Evolutionary conservation across 148 eudicot genomes (phyloP), one percentile per base, ranked within the genome.

Genomic region (Silene uniflora): DNA sequence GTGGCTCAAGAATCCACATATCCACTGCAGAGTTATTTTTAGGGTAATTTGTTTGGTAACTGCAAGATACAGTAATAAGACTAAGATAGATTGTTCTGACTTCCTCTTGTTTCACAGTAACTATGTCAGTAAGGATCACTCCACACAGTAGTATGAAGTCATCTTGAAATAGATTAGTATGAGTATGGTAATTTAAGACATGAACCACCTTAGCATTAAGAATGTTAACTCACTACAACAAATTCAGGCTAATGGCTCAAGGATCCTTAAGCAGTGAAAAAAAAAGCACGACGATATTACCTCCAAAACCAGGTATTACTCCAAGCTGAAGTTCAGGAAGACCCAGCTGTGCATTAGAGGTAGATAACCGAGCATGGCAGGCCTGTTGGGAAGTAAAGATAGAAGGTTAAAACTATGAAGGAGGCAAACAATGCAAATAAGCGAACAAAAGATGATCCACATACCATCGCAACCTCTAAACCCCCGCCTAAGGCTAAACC

Each of bases 261-360:
- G 35, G 23, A 52, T 7, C 22, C 18, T 46, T 47, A 69, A 22
- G 12, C 0, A 52, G 6, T 32, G 55, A 19, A 32, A 52, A 52
- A 0, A 16, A 17, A 25, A 54, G 42, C 44, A 71, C n/a, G 7
- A 35, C 17, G 11, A 60, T 16, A 11, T 23, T 90, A 95, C 98
- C 98, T 92, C 98, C 98, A 83, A 92, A 92, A 66, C 98, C 98
- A 56, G 98, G 98, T 71, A 95, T 82, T 76, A 95, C 44, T 60
- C 98, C 98, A 64, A 95, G 89, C 87, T 89, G 96, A 87, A 95
- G 91, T 84, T 95, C 98, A 44, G 98, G 98, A 66, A 95, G 87
- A 69, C 98, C 98, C 84, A 95, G 82, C 81, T 92, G 97, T 69
- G 96, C 97, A 84, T 75, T 84, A 68, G 97, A 77, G 74, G 98